Percentiles rank a stretch among this genome's conserved stretches.
These are phyloP conservation scores for Cystobasidiopsis lactophilus DNA, from an alignment of 768 basidiomycete genomes.

Conservation along the genomic window DNA sequence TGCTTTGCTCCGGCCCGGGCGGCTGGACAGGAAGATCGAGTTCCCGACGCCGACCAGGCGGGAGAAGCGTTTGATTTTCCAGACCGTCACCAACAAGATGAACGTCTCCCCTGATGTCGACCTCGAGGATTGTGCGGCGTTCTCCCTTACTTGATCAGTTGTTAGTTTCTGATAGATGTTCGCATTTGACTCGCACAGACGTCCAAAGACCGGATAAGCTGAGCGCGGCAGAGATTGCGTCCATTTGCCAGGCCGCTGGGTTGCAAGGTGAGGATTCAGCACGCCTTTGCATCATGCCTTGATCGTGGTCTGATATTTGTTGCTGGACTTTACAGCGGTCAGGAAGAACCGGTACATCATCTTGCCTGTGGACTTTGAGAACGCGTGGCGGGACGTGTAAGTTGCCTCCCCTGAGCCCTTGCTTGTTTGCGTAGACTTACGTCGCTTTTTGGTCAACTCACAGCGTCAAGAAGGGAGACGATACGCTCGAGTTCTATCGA, in stretches of 20 bases:
- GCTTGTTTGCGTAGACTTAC: no score
- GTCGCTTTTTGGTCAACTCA: no score
- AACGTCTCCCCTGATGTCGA: constrained; percentile 94
- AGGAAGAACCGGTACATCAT: constrained; percentile 97
- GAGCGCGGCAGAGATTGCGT: constrained; percentile 84
- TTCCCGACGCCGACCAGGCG: constrained; percentile 84
- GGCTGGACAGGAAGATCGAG: constrained; percentile 95
- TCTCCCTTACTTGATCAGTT: not conserved
- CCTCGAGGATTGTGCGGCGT: constrained; percentile 72
- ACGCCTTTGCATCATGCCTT: constrained; percentile 1
- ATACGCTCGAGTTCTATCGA: constrained; percentile 85
- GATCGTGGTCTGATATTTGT: not conserved
- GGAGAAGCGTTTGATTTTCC: constrained; percentile 93
- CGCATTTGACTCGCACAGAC: constrained; percentile 32
- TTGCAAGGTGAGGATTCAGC: constrained; percentile 50
- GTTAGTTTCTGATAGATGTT: not conserved
- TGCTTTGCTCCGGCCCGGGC: constrained; percentile 86
- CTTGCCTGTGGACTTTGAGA: constrained; percentile 89
- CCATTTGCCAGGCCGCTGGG: constrained; percentile 90
- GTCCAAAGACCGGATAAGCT: constrained; percentile 89
- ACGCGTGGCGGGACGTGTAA: constrained; percentile 99
- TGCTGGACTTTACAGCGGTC: constrained; percentile 38
- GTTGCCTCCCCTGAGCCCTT: no score
- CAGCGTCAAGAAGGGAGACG: constrained; percentile 43
- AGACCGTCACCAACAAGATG: constrained; percentile 92